These are phyloP conservation scores for Heliosperma pusillum DNA, from an alignment of 148 eudicot species.

Conservation along the genomic window DNA sequence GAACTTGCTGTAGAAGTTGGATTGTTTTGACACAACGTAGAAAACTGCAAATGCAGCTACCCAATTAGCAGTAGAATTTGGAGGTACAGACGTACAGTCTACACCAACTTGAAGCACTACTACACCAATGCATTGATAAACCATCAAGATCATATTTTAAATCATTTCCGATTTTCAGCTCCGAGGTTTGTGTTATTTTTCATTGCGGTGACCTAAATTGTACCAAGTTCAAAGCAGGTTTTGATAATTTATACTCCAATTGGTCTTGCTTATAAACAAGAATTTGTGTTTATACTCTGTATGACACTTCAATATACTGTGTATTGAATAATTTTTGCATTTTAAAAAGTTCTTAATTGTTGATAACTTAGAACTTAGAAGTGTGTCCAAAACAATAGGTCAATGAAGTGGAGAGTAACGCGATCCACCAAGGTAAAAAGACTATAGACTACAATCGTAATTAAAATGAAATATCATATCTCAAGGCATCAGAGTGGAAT, in stretches of 20 bases:
- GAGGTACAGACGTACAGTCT: background rate
- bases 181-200: background rate
- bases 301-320: background rate
- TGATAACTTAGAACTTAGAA: background rate
- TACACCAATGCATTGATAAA: background rate
- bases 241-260: background rate
- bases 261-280: no score
- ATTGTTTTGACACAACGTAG: conserved; percentile 59
- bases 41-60: conserved; percentile 54
- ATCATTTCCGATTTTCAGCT: background rate
- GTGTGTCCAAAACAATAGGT: background rate
- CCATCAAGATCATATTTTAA: background rate
- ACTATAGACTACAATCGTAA: no score
- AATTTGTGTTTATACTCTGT: no score
- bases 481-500: no score
- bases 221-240: background rate
- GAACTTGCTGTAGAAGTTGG: conserved; percentile 70
- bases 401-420: background rate
- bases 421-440: no score
- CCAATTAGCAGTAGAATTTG: background rate
- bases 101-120: background rate
- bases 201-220: background rate
- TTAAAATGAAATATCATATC: background rate
- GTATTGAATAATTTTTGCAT: no score
- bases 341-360: background rate